Conservation (phyloP, 1,139 yeast species). For the Suhomyces kunorum region DNA sequence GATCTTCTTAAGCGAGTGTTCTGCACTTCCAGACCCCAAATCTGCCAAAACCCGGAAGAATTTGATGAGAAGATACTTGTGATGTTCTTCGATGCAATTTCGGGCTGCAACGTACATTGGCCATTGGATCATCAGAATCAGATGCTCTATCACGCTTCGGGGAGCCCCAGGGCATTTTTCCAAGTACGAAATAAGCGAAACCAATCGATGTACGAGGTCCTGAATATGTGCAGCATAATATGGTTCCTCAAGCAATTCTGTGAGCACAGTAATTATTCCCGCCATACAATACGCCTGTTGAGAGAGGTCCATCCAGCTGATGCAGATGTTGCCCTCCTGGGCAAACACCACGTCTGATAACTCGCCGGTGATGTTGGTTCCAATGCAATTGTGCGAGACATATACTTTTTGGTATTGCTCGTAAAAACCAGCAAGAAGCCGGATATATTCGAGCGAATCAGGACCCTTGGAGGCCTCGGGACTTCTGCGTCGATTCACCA, state of each 20-base stretch:
- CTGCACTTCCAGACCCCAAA: slow-evolving; percentile 30
- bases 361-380: slow-evolving; percentile 26
- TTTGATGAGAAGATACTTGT: slow-evolving; percentile 46
- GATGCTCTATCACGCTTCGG: slow-evolving; percentile 26
- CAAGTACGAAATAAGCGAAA: slow-evolving; percentile 31
- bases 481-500: slow-evolving; percentile 44
- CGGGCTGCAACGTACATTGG: slow-evolving; percentile 64
- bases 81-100: slow-evolving; percentile 48
- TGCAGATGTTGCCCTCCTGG: slow-evolving; percentile 19
- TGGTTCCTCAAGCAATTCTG: slow-evolving; percentile 35
- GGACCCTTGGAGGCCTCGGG: slow-evolving; percentile 12
- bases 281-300: slow-evolving; percentile 43
- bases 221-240: slow-evolving; percentile 38
- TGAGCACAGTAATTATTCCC: slow-evolving; percentile 35
- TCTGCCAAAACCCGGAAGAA: slow-evolving; percentile 37
- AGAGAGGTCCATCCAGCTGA: slow-evolving; percentile 47
- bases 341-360: slow-evolving; percentile 17
- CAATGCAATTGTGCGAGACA: slow-evolving; percentile 25
- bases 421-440: slow-evolving; percentile 37
- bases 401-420: slow-evolving; percentile 27
- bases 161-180: slow-evolving; percentile 25
- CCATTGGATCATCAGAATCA: slow-evolving; percentile 58
- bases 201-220: slow-evolving; percentile 29
- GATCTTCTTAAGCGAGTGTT: slow-evolving; percentile 20
- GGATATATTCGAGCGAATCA: slow-evolving; percentile 28